A percentile compares a stretch with the other conserved stretches of the same genome.
These are phyloP conservation scores for Coprinellus aureogranulatus DNA, from an alignment of 768 basidiomycete genomes.

Conservation along the genomic window DNA sequence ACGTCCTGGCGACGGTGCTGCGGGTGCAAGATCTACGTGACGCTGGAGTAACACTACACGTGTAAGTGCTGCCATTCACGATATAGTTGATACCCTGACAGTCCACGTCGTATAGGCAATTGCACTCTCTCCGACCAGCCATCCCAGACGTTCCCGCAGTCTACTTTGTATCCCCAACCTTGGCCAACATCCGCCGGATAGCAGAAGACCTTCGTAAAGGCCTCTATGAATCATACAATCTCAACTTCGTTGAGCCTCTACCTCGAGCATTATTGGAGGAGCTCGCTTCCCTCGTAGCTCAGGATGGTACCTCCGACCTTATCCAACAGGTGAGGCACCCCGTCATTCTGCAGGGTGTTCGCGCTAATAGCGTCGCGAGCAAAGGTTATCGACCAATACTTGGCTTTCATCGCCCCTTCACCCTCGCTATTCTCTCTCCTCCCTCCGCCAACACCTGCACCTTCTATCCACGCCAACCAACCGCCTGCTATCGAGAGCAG, in stretches of 20 bases:
- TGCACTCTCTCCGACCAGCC: constrained; percentile 85
- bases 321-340: constrained; percentile 63
- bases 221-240: constrained; percentile 89
- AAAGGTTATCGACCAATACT: constrained; percentile 92
- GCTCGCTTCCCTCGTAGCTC: constrained; percentile 83
- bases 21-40: constrained; percentile 96
- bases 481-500: constrained; percentile 30
- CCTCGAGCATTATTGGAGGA: constrained; percentile 89
- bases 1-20: constrained; percentile 91
- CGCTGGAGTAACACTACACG: constrained; percentile 95
- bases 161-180: constrained; percentile 92
- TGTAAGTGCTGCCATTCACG: constrained; percentile 57
- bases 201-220: constrained; percentile 88
- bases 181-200: constrained; percentile 83
- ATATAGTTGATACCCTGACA: constrained; percentile 1
- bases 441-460: constrained; percentile 48
- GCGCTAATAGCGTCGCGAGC: constrained; percentile 5
- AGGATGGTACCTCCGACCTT: constrained; percentile 77
- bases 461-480: constrained; percentile 32
- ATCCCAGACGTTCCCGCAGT: constrained; percentile 94
- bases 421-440: constrained; percentile 90
- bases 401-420: constrained; percentile 94
- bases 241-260: constrained; percentile 93
- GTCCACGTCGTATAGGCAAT: constrained; percentile 55
- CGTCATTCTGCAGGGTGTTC: constrained; percentile 7